Percentiles rank a stretch among this genome's conserved stretches.
Evolutionary conservation across 345 rosid genomes (phyloP).

Genomic region (Aquilaria sinensis): DNA sequence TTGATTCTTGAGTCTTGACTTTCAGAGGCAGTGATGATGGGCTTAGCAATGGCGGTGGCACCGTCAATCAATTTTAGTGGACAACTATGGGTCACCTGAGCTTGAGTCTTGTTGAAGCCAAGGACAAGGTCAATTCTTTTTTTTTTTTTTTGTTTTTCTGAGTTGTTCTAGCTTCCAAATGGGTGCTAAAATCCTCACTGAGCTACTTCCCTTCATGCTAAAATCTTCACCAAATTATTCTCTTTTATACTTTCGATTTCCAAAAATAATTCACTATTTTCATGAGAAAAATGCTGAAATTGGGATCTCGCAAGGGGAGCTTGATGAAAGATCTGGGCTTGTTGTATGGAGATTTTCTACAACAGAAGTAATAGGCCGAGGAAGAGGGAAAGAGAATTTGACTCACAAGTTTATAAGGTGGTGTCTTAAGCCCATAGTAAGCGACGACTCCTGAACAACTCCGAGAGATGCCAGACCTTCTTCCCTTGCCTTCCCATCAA

Average conservation of each 20-base stretch:
- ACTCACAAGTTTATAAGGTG: constrained; percentile 86
- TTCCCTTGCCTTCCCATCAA: constrained; percentile 31
- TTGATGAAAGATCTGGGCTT: background rate
- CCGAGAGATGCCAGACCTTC: constrained; percentile 23
- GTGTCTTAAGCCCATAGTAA: constrained; percentile 72
- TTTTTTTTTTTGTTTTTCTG: no score
- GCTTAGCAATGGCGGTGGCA: no score
- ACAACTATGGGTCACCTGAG: no score
- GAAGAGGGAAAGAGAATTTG: background rate
- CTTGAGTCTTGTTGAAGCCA: no score
- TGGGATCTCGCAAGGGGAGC: background rate
- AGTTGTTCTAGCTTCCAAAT: no score
- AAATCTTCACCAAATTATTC: no score
- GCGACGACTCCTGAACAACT: constrained; percentile 43
- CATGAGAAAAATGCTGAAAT: background rate
- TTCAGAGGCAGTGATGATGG: no score
- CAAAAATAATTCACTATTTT: background rate
- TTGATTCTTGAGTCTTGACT: no score
- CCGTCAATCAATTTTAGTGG: no score
- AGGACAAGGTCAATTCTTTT: no score
- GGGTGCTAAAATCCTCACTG: no score
- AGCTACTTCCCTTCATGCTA: no score
- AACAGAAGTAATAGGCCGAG: background rate
- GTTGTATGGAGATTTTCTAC: background rate
- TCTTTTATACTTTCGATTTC: background rate